phyloP scores from a whole-genome alignment of 2,329 filamentous ascomycete genomes.

The Beauveria asiatica region DNA sequence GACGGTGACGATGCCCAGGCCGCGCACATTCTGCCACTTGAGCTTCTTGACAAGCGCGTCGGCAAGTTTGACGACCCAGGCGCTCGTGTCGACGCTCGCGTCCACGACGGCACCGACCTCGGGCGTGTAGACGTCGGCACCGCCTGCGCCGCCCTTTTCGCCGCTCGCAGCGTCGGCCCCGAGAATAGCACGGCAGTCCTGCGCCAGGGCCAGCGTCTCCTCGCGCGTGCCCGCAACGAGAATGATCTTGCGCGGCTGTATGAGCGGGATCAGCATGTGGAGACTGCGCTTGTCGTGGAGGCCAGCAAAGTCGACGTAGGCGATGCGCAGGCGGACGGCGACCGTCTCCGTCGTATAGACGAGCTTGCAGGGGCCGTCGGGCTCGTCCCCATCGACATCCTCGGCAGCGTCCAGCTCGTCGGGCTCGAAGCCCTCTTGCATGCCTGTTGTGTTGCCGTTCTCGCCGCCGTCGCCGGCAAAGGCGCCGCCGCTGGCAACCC shows the following conservation, averaged over 20 bases:
- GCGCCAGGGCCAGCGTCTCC: constrained; percentile 71
- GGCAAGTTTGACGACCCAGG: constrained; percentile 89
- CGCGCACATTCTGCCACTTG: constrained; percentile 90
- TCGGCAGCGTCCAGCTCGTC: constrained; percentile 53
- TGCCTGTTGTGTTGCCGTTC: constrained; percentile 13
- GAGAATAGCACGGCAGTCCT: constrained; percentile 66
- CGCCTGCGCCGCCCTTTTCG: constrained; percentile 25
- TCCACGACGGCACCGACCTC: constrained; percentile 65
- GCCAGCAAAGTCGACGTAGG: constrained; percentile 85
- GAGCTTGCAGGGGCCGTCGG: constrained; percentile 65
- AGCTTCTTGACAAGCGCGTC: constrained; percentile 76
- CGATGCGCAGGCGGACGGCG: constrained; percentile 64
- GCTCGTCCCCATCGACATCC: constrained; percentile 43
- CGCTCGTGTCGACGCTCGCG: constrained; percentile 94
- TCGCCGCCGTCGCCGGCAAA: constrained; percentile 26
- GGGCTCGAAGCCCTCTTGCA: constrained; percentile 31
- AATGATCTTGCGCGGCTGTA: constrained; percentile 89
- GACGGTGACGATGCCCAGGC: constrained; percentile 84
- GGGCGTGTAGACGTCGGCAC: constrained; percentile 74
- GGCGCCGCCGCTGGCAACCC: constrained; percentile 35
- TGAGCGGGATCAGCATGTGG: constrained; percentile 89
- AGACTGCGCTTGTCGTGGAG: constrained; percentile 89
- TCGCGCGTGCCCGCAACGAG: constrained; percentile 72
- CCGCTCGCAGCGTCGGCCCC: constrained; percentile 25
- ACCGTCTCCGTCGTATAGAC: constrained; percentile 56